Conservation (phyloP, 352 stramenopile species). For the Phytopythium mirpurense region DNA sequence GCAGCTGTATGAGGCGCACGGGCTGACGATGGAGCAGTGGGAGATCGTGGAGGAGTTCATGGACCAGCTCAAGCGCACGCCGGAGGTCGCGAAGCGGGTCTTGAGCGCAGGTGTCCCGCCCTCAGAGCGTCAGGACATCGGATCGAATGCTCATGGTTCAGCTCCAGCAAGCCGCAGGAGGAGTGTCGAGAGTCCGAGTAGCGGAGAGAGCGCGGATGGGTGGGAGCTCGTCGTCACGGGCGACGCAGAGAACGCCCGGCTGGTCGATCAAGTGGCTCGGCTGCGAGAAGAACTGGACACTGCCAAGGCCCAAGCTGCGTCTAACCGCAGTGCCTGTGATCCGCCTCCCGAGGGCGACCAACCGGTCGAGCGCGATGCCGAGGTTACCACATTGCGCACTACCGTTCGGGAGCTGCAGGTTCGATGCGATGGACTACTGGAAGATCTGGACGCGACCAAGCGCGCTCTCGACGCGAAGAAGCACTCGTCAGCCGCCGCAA, state of each 20-base stretch:
- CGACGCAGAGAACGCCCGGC: constrained; percentile 22
- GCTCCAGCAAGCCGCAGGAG: neutral
- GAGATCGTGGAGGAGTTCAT: constrained; percentile 61
- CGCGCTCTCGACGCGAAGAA: neutral
- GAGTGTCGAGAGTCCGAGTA: neutral
- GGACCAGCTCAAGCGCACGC: constrained; percentile 49
- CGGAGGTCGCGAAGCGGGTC: constrained; percentile 43
- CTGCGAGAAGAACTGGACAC: constrained; percentile 31
- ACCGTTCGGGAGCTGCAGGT: neutral
- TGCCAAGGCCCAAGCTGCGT: constrained; percentile 7
- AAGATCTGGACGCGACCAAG: constrained; percentile 4
- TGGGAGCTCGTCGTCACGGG: constrained; percentile 11
- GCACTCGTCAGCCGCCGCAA: neutral
- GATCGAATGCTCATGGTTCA: neutral
- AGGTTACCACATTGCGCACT: neutral
- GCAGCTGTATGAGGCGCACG: constrained; percentile 53
- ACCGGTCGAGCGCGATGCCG: neutral
- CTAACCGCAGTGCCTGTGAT: neutral
- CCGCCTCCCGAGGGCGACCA: neutral
- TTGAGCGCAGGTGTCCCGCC: constrained; percentile 5
- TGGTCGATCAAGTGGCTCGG: constrained; percentile 27
- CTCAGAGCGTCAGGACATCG: neutral
- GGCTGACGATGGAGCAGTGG: constrained; percentile 53
- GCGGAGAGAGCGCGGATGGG: neutral
- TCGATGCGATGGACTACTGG: neutral